Evolutionary conservation across 805 yeast genomes (phyloP).

Genomic region (Torulaspora maleeae): DNA sequence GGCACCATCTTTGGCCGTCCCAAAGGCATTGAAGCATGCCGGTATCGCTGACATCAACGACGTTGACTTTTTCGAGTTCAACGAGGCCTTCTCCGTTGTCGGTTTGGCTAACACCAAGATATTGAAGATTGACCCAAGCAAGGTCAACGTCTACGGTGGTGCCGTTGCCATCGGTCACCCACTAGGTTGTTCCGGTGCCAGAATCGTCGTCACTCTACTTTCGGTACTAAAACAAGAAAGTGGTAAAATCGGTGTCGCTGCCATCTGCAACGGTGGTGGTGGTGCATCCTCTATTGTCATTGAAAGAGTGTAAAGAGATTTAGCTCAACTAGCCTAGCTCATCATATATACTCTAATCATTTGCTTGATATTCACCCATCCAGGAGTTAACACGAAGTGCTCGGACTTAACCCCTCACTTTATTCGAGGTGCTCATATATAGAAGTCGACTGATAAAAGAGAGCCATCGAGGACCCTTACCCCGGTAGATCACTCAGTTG

Average conservation of each 20-base stretch:
- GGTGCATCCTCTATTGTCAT: slow-evolving; percentile 93
- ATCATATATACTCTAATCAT: neutral
- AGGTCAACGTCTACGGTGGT: slow-evolving; percentile 89
- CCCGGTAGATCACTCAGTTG: neutral
- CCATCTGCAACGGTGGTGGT: slow-evolving; percentile 99
- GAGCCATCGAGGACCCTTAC: neutral
- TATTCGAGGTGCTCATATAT: neutral
- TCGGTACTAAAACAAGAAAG: slow-evolving; percentile 78
- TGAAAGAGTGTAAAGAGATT: slow-evolving; percentile 48
- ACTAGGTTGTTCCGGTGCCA: slow-evolving; percentile 92
- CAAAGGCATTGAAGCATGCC: slow-evolving; percentile 92
- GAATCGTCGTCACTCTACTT: slow-evolving; percentile 81
- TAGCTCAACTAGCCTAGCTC: neutral
- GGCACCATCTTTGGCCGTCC: slow-evolving; percentile 91
- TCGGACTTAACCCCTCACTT: slow-evolving; percentile 5
- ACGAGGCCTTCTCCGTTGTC: slow-evolving; percentile 97
- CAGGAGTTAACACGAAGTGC: slow-evolving; percentile 2
- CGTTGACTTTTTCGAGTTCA: slow-evolving; percentile 89
- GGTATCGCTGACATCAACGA: slow-evolving; percentile 51
- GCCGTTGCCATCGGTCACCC: slow-evolving; percentile 96
- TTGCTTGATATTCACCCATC: neutral
- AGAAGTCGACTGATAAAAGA: neutral
- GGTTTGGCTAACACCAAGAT: slow-evolving; percentile 85
- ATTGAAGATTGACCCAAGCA: slow-evolving; percentile 54
- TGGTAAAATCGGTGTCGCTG: slow-evolving; percentile 90